A percentile compares a stretch with the other conserved stretches of the same genome.
These are phyloP conservation scores for Aspergillus nidulans DNA, from an alignment of 495 filamentous ascomycete species.

Conservation along the genomic window DNA sequence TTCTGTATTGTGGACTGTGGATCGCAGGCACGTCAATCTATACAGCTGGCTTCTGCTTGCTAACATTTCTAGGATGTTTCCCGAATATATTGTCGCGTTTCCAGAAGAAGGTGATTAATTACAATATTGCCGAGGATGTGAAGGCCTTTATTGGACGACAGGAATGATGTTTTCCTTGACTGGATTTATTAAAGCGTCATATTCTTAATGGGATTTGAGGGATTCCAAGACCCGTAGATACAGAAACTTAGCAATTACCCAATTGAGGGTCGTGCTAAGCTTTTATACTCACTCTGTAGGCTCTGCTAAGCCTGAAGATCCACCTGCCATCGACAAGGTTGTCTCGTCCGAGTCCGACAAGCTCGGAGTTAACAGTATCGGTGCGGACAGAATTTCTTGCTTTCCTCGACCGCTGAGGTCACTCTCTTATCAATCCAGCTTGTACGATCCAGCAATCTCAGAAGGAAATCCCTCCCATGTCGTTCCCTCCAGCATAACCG, in stretches of 20 bases:
- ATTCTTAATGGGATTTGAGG: background rate
- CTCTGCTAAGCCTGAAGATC: background rate
- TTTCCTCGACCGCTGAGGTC: background rate
- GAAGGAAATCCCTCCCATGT: background rate
- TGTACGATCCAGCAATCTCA: no score
- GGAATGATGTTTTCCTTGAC: background rate
- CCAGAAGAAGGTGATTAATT: background rate
- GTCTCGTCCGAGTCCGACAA: background rate
- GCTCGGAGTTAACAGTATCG: no score
- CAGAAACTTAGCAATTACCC: no score
- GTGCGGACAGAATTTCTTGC: no score
- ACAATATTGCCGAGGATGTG: conserved; percentile 11
- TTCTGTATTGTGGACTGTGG: conserved; percentile 34
- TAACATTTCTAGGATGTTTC: conserved; percentile 9
- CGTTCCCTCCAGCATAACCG: no score
- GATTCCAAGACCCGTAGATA: background rate
- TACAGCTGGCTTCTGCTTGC: background rate
- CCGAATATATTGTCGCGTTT: background rate
- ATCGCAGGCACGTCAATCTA: conserved; percentile 19
- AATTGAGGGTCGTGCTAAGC: background rate
- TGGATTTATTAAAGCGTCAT: no score
- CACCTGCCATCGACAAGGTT: background rate
- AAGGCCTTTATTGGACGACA: background rate
- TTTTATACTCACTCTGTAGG: background rate
- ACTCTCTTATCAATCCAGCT: background rate